Conservation (phyloP, 2,329 filamentous ascomycete species). For the Aschersonia sp. region DNA sequence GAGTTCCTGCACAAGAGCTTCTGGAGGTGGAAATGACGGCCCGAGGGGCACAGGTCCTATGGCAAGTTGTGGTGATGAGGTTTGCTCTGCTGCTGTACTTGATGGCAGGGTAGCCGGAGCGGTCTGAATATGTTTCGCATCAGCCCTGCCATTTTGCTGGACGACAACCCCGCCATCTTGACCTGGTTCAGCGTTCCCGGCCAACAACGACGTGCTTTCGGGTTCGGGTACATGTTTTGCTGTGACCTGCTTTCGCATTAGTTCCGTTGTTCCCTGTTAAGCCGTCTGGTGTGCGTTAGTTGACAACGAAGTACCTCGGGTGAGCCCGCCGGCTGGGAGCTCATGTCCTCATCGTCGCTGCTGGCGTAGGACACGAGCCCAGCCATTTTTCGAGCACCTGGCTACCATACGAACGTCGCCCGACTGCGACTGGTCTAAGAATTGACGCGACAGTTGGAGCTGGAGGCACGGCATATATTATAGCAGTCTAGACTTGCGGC, state of each 20-base stretch:
- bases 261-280: not conserved
- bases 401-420: not conserved
- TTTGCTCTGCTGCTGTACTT: not conserved
- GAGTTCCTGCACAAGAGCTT: conserved; percentile 4
- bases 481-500: no score
- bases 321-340: not conserved
- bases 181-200: no score
- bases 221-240: no score
- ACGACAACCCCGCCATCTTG: no score
- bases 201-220: no score
- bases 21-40: conserved; percentile 1
- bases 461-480: no score
- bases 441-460: not conserved
- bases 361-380: conserved; percentile 36
- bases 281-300: not conserved
- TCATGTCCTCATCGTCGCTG: conserved; percentile 33
- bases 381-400: conserved; percentile 16
- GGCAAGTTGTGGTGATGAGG: not conserved
- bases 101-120: not conserved
- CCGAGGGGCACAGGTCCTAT: not conserved
- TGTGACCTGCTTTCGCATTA: no score
- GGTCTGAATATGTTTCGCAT: not conserved
- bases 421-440: not conserved
- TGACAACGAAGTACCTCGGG: not conserved
- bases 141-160: no score